Percentiles rank a stretch among this genome's conserved stretches.
These are phyloP conservation scores for Suhomyces sp. DNA, from an alignment of 805 yeast species.

Conservation along the genomic window DNA sequence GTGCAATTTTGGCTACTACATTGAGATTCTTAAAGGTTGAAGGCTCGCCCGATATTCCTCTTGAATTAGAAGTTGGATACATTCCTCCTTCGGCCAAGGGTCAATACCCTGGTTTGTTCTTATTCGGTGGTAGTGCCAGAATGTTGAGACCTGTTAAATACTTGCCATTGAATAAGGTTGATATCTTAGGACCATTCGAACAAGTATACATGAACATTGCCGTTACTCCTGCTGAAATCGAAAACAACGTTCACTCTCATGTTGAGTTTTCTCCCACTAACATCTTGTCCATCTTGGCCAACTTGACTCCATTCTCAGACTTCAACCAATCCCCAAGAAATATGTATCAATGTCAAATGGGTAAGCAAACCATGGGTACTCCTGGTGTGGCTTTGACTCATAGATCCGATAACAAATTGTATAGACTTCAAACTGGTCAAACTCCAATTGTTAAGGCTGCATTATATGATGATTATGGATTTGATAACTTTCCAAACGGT, in stretches of 20 bases:
- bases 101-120: slow-evolving; percentile 92
- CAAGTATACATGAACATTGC: slow-evolving; percentile 97
- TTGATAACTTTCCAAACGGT: slow-evolving; percentile 98
- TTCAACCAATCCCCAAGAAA: slow-evolving; percentile 99
- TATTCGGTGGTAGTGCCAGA: slow-evolving; percentile 90
- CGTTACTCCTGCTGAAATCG: slow-evolving; percentile 88
- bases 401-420: slow-evolving; percentile 92
- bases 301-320: slow-evolving; percentile 96
- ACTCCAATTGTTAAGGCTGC: slow-evolving; percentile 95
- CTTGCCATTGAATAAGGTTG: slow-evolving; percentile 78
- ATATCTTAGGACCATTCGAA: slow-evolving; percentile 95
- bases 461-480: slow-evolving; percentile 91
- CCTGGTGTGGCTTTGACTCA: slow-evolving; percentile 95
- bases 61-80: slow-evolving; percentile 87
- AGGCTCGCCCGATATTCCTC: slow-evolving; percentile 73
- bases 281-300: slow-evolving; percentile 90
- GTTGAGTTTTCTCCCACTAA: slow-evolving; percentile 96
- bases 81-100: slow-evolving; percentile 96
- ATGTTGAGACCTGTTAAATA: slow-evolving; percentile 96
- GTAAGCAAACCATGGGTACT: slow-evolving; percentile 99
- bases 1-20: slow-evolving; percentile 82
- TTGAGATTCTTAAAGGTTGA: slow-evolving; percentile 91
- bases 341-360: slow-evolving; percentile 99
- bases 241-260: slow-evolving; percentile 77
- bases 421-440: slow-evolving; percentile 92